Conservation (phyloP, 2,329 filamentous ascomycete genomes). For the Lasiodiplodia theobromae region DNA sequence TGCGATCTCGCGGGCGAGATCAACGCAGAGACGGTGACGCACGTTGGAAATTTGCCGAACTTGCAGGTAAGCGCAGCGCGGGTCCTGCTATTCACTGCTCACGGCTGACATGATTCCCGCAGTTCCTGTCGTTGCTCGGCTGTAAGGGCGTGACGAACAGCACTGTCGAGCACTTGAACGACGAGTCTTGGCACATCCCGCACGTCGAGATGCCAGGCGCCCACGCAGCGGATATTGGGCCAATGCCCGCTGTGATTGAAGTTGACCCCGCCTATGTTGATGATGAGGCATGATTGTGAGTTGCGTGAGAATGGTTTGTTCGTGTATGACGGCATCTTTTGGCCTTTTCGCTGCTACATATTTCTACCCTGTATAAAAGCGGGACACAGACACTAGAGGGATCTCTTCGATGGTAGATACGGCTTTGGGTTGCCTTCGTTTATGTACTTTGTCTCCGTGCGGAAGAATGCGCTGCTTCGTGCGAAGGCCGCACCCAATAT, state of each 20-base stretch:
- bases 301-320: background rate
- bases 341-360: background rate
- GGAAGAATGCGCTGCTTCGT: background rate
- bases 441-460: background rate
- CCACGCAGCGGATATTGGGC: conserved; percentile 23
- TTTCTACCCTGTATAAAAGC: conserved; percentile 6
- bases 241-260: conserved; percentile 37
- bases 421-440: background rate
- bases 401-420: background rate
- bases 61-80: conserved; percentile 35
- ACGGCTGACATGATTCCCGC: conserved; percentile 22
- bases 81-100: background rate
- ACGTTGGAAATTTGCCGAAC: conserved; percentile 33
- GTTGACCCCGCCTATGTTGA: conserved; percentile 41
- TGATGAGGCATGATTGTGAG: conserved; percentile 24
- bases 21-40: conserved; percentile 34
- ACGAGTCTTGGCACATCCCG: conserved; percentile 38
- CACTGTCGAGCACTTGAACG: conserved; percentile 36
- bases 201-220: conserved; percentile 33
- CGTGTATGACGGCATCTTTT: background rate
- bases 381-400: background rate
- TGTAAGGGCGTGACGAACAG: conserved; percentile 38
- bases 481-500: background rate
- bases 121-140: conserved; percentile 41
- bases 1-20: conserved; percentile 36